phyloP scores from a whole-genome alignment of 176 grass and related monocot genomes.

The Phragmites australis region DNA sequence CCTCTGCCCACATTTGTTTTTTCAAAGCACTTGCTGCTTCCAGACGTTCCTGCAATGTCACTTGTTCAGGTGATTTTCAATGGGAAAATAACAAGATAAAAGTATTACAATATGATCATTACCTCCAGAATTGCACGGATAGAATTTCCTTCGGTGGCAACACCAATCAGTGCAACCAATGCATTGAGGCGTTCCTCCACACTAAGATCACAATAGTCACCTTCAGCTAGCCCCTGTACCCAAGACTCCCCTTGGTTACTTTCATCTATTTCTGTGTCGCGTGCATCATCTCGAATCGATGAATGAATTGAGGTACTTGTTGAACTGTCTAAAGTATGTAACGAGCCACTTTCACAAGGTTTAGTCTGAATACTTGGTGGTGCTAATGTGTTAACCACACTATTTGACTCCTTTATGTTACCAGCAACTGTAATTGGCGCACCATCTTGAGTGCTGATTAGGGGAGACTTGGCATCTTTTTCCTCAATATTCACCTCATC shows the following conservation, averaged over 20 bases:
- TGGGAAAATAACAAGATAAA: slow-evolving; percentile 14
- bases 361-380: slow-evolving; percentile 26
- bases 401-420: slow-evolving; percentile 34
- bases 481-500: slow-evolving; percentile 60
- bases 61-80: slow-evolving; percentile 30
- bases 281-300: slow-evolving; percentile 23
- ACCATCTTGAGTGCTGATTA: slow-evolving; percentile 32
- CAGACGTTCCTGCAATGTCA: slow-evolving; percentile 73
- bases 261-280: slow-evolving; percentile 81
- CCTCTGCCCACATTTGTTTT: slow-evolving; percentile 98
- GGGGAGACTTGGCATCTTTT: slow-evolving; percentile 49
- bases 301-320: slow-evolving; percentile 43
- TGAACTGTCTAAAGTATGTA: slow-evolving; percentile 37
- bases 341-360: slow-evolving; percentile 33
- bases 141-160: slow-evolving; percentile 84
- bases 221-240: slow-evolving; percentile 85
- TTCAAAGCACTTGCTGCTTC: slow-evolving; percentile 92
- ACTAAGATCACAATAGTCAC: slow-evolving; percentile 87
- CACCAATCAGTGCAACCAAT: slow-evolving; percentile 74
- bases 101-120: slow-evolving; percentile 11
- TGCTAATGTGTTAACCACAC: slow-evolving; percentile 23
- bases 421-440: slow-evolving; percentile 12
- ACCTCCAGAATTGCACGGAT: slow-evolving; percentile 61
- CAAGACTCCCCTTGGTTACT: slow-evolving; percentile 78
- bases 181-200: slow-evolving; percentile 90